phyloP scores from a whole-genome alignment of 208 protist species.

The Leishmania amazonensis region DNA sequence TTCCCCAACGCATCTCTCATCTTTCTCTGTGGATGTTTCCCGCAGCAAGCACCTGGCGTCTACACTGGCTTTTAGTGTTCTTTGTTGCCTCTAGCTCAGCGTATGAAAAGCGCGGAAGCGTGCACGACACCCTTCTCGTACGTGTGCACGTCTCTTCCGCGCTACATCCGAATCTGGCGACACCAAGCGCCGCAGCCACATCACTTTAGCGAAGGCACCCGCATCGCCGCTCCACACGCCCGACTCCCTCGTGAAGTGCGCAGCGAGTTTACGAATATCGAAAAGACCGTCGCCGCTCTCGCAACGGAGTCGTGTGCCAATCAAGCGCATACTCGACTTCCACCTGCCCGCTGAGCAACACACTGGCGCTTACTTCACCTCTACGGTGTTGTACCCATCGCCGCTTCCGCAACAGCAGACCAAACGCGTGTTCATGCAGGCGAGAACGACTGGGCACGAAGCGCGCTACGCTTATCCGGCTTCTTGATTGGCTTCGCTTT shows the following conservation, averaged over 20 bases:
- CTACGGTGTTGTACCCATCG: background rate
- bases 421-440: background rate
- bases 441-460: background rate
- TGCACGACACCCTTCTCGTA: background rate
- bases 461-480: background rate
- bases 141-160: background rate
- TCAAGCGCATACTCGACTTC: background rate
- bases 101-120: background rate
- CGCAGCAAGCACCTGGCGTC: background rate
- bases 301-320: background rate
- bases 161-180: background rate
- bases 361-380: background rate
- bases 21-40: background rate
- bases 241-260: background rate
- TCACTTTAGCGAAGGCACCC: background rate
- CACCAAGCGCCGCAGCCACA: background rate
- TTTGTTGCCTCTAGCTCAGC: background rate
- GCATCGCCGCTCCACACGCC: background rate
- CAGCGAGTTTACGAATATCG: background rate
- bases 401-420: background rate
- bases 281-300: background rate
- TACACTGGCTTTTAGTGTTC: background rate
- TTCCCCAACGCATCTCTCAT: background rate
- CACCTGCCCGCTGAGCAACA: background rate
- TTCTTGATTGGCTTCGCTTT: background rate